Percentiles rank a stretch among this genome's conserved stretches.
Evolutionary conservation across 805 yeast genomes (phyloP).

Genomic region (Candida broadrunensis): DNA sequence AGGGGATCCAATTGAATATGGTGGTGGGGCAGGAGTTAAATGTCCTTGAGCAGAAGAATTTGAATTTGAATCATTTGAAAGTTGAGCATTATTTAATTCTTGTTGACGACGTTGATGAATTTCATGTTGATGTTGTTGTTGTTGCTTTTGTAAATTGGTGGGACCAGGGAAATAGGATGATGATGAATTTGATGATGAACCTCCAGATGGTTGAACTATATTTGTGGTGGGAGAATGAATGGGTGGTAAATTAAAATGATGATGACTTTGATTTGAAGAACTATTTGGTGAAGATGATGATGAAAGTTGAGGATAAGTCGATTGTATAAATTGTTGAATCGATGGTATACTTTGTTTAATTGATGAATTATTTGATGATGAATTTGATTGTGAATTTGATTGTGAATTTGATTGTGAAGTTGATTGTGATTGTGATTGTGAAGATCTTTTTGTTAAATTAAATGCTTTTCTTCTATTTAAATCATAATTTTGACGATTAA

Average conservation of each 20-base stretch:
- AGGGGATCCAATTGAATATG: no score
- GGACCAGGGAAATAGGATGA: no score
- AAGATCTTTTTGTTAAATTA: slow-evolving; percentile 3
- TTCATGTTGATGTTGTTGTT: slow-evolving; percentile 3
- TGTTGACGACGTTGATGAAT: neutral
- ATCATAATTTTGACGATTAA: slow-evolving; percentile 20
- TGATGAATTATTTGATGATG: no score
- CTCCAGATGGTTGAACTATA: no score
- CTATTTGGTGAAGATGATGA: neutral
- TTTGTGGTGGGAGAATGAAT: neutral
- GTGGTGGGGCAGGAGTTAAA: no score
- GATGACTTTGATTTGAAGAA: no score
- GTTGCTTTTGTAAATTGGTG: no score
- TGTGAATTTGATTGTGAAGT: slow-evolving; percentile 1
- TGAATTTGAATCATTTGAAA: no score
- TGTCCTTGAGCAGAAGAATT: no score
- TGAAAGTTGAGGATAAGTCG: neutral
- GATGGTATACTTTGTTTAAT: neutral
- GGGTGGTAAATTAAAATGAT: no score
- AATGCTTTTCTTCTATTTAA: slow-evolving; percentile 44
- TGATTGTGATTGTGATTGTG: slow-evolving; percentile 3
- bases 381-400: neutral
- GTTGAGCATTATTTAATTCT: no score
- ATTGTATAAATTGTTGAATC: neutral
- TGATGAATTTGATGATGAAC: no score